phyloP scores from a whole-genome alignment of 495 filamentous ascomycete species.

The Chaetomium cochliodes region DNA sequence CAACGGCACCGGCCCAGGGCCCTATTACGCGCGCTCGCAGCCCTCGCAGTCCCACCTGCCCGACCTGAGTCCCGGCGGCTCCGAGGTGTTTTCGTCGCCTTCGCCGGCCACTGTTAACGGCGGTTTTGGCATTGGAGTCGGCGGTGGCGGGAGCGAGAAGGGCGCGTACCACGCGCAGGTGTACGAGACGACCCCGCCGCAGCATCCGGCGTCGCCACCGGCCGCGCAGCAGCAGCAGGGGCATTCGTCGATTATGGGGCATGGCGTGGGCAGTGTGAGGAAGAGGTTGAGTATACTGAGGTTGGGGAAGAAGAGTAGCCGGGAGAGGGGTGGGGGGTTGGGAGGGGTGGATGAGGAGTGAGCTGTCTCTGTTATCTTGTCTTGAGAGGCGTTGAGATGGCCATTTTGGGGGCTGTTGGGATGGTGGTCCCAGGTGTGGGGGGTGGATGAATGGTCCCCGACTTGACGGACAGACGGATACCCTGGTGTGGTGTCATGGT shows the following conservation, averaged over 20 bases:
- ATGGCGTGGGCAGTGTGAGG: slow-evolving; percentile 51
- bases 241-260: slow-evolving; percentile 2
- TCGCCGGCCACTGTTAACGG: background rate
- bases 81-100: background rate
- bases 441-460: too few species aligned
- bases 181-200: background rate
- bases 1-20: background rate
- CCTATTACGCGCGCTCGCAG: background rate
- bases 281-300: slow-evolving; percentile 69
- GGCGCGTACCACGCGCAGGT: background rate
- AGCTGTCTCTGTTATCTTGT: background rate
- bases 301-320: slow-evolving; percentile 63
- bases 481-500: too few species aligned
- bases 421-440: too few species aligned
- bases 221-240: background rate
- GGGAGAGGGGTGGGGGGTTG: slow-evolving; percentile 30
- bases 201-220: too few species aligned
- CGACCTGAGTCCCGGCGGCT: background rate
- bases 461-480: too few species aligned
- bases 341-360: slow-evolving; percentile 48
- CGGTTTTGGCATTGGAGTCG: background rate
- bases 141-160: background rate
- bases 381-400: too few species aligned
- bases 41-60: background rate
- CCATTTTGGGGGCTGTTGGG: too few species aligned